A percentile compares a stretch with the other conserved stretches of the same genome.
Evolutionary conservation across 768 basidiomycete genomes (phyloP).

Genomic region (Tricholoma bakamatsutake): DNA sequence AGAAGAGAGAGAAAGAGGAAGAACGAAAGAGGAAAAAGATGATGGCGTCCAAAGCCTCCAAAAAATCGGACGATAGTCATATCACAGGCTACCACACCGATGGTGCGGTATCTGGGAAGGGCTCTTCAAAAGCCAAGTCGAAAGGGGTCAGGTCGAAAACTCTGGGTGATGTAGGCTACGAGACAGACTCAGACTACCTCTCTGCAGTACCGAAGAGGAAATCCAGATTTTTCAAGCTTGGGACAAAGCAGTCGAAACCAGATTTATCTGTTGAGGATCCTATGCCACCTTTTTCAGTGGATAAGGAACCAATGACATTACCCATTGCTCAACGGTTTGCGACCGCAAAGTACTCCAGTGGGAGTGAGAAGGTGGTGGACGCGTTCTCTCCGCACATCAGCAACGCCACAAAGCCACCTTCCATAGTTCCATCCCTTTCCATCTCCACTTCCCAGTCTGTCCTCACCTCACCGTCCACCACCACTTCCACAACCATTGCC

Average conservation of each 20-base stretch:
- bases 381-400: not conserved
- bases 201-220: slow-evolving; percentile 27
- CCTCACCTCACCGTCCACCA: not conserved
- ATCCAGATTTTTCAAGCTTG: slow-evolving; percentile 38
- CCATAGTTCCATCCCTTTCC: not conserved
- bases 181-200: slow-evolving; percentile 32
- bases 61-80: slow-evolving; percentile 10
- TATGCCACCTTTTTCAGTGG: slow-evolving; percentile 15
- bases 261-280: slow-evolving; percentile 26
- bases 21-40: slow-evolving; percentile 32
- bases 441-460: not conserved
- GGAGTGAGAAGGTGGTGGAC: slow-evolving; percentile 3
- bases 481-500: not conserved
- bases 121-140: slow-evolving; percentile 15
- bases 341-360: slow-evolving; percentile 21
- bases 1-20: slow-evolving; percentile 23
- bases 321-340: slow-evolving; percentile 46
- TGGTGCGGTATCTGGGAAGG: slow-evolving; percentile 7
- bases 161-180: slow-evolving; percentile 27
- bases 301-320: slow-evolving; percentile 28
- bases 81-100: slow-evolving; percentile 26
- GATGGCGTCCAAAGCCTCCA: slow-evolving; percentile 14
- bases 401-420: slow-evolving; percentile 1
- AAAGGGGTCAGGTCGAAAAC: slow-evolving; percentile 24
- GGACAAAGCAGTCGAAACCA: slow-evolving; percentile 31